Percentiles rank a stretch among this genome's conserved stretches.
Evolutionary conservation across 768 basidiomycete species (phyloP).

Genomic region (Kwoniella dejecticola): DNA sequence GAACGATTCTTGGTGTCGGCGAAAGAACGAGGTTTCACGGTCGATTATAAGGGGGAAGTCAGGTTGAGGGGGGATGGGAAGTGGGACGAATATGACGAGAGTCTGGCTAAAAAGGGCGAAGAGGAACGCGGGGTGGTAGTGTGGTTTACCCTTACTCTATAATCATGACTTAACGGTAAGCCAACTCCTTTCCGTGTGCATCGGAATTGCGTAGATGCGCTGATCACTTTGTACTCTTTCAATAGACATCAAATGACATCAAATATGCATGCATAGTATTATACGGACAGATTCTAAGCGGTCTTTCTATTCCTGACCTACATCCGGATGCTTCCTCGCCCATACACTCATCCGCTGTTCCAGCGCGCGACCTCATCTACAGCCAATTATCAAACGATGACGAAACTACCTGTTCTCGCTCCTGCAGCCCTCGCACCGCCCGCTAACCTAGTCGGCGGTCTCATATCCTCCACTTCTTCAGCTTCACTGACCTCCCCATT

Average conservation of each 20-base stretch:
- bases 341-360: not conserved
- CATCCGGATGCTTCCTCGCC: not conserved
- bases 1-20: slow-evolving; percentile 41
- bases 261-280: no score
- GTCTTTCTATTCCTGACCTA: not conserved
- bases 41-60: slow-evolving; percentile 32
- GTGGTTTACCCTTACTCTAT: slow-evolving; percentile 23
- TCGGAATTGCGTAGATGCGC: not conserved
- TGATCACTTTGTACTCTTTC: no score
- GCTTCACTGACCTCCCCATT: not conserved
- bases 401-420: slow-evolving; percentile 22
- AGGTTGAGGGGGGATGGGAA: slow-evolving; percentile 32
- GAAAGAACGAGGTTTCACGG: slow-evolving; percentile 16
- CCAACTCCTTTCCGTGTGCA: not conserved
- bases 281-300: no score
- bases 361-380: not conserved
- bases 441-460: slow-evolving; percentile 19
- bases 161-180: not conserved
- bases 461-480: not conserved
- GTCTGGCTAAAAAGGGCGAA: slow-evolving; percentile 15
- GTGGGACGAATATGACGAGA: slow-evolving; percentile 32
- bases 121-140: slow-evolving; percentile 50
- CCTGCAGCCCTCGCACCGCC: slow-evolving; percentile 26
- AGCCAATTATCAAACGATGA: slow-evolving; percentile 7
- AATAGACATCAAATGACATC: no score